A percentile compares a stretch with the other conserved stretches of the same genome.
Evolutionary conservation across 805 yeast species (phyloP).

Genomic region (Candida anglica): DNA sequence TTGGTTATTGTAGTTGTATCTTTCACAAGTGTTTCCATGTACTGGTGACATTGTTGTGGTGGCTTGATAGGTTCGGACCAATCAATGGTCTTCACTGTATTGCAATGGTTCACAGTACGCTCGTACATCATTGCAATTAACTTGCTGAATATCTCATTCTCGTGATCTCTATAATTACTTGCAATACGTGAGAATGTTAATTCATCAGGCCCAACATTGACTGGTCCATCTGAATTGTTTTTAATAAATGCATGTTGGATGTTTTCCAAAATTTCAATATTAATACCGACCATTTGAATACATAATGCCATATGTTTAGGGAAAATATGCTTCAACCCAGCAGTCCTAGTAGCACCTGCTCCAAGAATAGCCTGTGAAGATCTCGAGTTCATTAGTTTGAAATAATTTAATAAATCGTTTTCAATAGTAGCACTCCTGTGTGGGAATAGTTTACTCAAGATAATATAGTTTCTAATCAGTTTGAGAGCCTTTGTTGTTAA

Average conservation of each 20-base stretch:
- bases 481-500: slow-evolving; percentile 17
- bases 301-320: slow-evolving; percentile 68
- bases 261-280: slow-evolving; percentile 32
- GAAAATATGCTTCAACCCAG: slow-evolving; percentile 70
- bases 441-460: slow-evolving; percentile 56
- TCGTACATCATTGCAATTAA: slow-evolving; percentile 70
- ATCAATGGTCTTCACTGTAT: slow-evolving; percentile 42
- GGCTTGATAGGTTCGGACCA: slow-evolving; percentile 45
- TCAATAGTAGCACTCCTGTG: slow-evolving; percentile 37
- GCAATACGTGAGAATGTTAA: slow-evolving; percentile 26
- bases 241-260: slow-evolving; percentile 16
- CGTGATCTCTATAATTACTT: slow-evolving; percentile 52
- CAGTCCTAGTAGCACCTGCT: slow-evolving; percentile 73
- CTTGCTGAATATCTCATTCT: slow-evolving; percentile 57
- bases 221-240: neutral
- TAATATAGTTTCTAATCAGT: slow-evolving; percentile 48
- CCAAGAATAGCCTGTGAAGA: slow-evolving; percentile 59
- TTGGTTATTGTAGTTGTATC: slow-evolving; percentile 64
- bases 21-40: slow-evolving; percentile 63
- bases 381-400: slow-evolving; percentile 48
- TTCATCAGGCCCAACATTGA: slow-evolving; percentile 15
- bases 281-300: slow-evolving; percentile 56
- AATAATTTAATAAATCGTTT: slow-evolving; percentile 38
- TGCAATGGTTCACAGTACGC: slow-evolving; percentile 49
- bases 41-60: slow-evolving; percentile 50